phyloP scores from a whole-genome alignment of 2,329 filamentous ascomycete genomes.

The Diaporthe citriasiana region DNA sequence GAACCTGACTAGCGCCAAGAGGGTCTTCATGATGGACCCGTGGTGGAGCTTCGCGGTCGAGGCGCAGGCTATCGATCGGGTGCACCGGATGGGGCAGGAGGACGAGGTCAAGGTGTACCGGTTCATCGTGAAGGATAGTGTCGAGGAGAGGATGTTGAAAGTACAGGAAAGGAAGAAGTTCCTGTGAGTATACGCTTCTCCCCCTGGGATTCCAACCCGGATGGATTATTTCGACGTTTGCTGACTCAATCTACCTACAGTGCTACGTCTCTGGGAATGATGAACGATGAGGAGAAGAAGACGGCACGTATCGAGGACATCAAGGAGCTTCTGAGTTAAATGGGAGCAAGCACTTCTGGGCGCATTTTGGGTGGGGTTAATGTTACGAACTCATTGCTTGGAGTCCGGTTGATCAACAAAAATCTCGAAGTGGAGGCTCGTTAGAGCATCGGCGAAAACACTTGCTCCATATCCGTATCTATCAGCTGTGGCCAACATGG shows the following conservation, averaged over 20 bases:
- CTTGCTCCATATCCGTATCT: background rate
- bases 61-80: constrained; percentile 96
- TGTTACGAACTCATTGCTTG: background rate
- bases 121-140: constrained; percentile 91
- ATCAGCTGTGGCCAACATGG: background rate
- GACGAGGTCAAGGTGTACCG: constrained; percentile 87
- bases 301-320: constrained; percentile 93
- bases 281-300: constrained; percentile 93
- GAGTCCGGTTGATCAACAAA: background rate
- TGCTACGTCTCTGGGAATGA: constrained; percentile 94
- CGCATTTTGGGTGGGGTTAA: background rate
- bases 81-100: constrained; percentile 96
- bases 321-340: constrained; percentile 83
- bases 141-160: constrained; percentile 94
- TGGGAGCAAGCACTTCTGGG: background rate
- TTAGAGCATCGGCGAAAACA: background rate
- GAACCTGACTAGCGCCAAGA: constrained; percentile 88
- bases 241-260: constrained; percentile 60
- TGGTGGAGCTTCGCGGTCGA: constrained; percentile 99
- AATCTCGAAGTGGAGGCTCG: background rate
- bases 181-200: constrained; percentile 72
- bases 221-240: background rate
- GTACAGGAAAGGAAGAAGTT: constrained; percentile 98
- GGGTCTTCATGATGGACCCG: constrained; percentile 99
- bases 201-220: background rate